phyloP scores from a whole-genome alignment of 192 early-diverging fungal genomes.

The Phycomyces nitens region DNA sequence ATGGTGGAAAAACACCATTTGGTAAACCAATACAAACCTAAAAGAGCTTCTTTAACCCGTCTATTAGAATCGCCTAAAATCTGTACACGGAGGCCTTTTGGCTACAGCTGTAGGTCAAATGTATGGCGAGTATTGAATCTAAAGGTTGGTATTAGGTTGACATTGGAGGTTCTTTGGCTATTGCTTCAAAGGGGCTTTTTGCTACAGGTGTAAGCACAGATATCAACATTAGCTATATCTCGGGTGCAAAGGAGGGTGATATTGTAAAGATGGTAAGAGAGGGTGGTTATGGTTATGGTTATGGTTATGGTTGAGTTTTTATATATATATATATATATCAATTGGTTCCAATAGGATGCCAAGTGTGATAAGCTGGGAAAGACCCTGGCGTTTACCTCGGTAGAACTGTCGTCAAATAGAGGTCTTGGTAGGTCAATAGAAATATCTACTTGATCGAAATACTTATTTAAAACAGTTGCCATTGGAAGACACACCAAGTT shows the following conservation, averaged over 20 bases:
- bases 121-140: background rate
- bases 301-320: no score
- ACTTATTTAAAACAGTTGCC: constrained; percentile 27
- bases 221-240: constrained; percentile 53
- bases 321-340: background rate
- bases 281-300: no score
- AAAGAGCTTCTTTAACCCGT: background rate
- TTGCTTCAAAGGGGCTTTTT: constrained; percentile 45
- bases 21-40: constrained; percentile 29
- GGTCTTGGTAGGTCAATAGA: constrained; percentile 25
- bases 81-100: constrained; percentile 49
- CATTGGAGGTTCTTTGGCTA: constrained; percentile 52
- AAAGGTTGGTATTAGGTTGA: constrained; percentile 25
- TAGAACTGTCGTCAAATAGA: constrained; percentile 41
- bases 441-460: background rate
- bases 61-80: constrained; percentile 43
- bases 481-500: constrained; percentile 56
- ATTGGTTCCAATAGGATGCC: constrained; percentile 33
- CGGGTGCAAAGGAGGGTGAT: constrained; percentile 43
- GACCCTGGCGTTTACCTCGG: constrained; percentile 47
- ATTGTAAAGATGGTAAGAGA: constrained; percentile 39
- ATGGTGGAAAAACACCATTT: constrained; percentile 45
- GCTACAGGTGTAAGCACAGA: constrained; percentile 56
- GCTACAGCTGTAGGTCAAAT: constrained; percentile 39
- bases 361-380: constrained; percentile 51